phyloP scores from a whole-genome alignment of 306 rosid genomes.

The Psophocarpus tetragonolobus region DNA sequence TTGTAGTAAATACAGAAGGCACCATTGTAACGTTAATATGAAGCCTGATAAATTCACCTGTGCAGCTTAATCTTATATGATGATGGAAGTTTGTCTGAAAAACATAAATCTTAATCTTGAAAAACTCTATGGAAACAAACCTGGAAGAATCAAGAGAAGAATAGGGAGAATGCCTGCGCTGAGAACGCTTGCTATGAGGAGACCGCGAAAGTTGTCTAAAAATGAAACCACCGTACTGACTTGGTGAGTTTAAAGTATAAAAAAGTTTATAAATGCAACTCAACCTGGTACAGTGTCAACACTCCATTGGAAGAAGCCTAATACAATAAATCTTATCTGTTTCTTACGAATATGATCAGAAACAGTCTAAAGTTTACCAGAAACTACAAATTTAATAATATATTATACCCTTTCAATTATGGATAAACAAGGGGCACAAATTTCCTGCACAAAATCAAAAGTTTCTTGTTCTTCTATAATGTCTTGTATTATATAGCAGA shows the following conservation, averaged over 20 bases:
- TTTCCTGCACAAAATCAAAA: constrained; percentile 8
- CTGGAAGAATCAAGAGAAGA: constrained; percentile 89
- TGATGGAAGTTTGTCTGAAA: constrained; percentile 67
- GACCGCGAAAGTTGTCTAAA: constrained; percentile 99
- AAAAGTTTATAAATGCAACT: constrained; percentile 50
- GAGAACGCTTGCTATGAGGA: constrained; percentile 99
- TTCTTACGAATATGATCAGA: constrained; percentile 39
- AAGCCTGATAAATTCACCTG: constrained; percentile 74
- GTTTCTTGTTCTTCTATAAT: constrained; percentile 7
- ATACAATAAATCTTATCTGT: constrained; percentile 36
- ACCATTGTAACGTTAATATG: constrained; percentile 25
- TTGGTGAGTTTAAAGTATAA: constrained; percentile 69
- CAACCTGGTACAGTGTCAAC: constrained; percentile 62
- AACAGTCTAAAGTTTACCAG: constrained; percentile 26
- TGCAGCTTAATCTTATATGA: constrained; percentile 57
- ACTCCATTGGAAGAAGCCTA: constrained; percentile 48
- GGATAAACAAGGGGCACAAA: constrained; percentile 8
- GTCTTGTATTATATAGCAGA: background rate
- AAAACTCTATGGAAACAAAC: constrained; percentile 65
- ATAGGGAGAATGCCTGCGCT: constrained; percentile 99
- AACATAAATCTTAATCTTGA: constrained; percentile 59
- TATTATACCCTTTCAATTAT: constrained; percentile 31
- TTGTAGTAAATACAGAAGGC: constrained; percentile 35
- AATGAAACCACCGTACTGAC: constrained; percentile 92
- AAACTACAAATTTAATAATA: constrained; percentile 34